These are phyloP conservation scores for Candida silvicultrix DNA, from an alignment of 805 yeast genomes.

Conservation along the genomic window DNA sequence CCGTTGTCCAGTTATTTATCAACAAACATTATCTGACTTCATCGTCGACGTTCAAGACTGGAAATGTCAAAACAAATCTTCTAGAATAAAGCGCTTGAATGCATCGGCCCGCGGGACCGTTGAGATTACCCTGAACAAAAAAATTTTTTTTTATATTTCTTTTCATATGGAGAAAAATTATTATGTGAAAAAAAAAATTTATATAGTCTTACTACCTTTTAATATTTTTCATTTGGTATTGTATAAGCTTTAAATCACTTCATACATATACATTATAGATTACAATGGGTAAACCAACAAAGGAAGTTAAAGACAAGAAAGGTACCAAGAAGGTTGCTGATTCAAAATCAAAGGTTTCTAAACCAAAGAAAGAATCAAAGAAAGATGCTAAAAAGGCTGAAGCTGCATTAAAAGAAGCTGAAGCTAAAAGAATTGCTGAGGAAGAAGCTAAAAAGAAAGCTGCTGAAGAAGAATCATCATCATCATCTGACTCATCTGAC, in stretches of 20 bases:
- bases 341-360: slow-evolving; percentile 18
- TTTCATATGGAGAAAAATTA: neutral
- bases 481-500: slow-evolving; percentile 17
- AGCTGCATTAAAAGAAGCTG: slow-evolving; percentile 20
- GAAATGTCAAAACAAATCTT: neutral
- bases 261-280: neutral
- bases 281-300: slow-evolving; percentile 19
- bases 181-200: neutral
- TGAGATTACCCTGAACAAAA: neutral
- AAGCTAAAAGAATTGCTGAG: slow-evolving; percentile 17
- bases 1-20: neutral
- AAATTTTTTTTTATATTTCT: neutral
- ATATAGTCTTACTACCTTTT: neutral
- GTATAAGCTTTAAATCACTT: no score
- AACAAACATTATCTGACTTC: neutral
- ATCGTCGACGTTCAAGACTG: neutral
- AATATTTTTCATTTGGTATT: no score
- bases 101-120: neutral
- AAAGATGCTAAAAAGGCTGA: slow-evolving; percentile 21
- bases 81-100: no score
- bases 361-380: slow-evolving; percentile 19
- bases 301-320: slow-evolving; percentile 12
- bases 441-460: slow-evolving; percentile 21
- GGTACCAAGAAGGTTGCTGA: slow-evolving; percentile 10
- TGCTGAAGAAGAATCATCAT: slow-evolving; percentile 17